Evolutionary conservation across 768 basidiomycete genomes (phyloP).

Genomic region (Pisolithus sp.): DNA sequence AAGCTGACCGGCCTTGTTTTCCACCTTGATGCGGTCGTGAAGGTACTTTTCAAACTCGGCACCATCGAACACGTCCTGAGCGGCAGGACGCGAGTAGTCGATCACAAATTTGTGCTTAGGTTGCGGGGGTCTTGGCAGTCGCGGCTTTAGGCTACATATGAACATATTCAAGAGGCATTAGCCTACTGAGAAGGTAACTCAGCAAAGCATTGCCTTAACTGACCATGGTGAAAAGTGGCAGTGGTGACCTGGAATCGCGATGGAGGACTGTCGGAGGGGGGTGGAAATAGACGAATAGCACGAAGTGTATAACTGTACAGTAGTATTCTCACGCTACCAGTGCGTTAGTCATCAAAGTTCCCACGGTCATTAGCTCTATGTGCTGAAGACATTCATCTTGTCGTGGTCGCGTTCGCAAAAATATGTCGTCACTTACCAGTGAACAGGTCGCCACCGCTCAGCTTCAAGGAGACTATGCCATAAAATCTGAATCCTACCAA

Average conservation of each 20-base stretch:
- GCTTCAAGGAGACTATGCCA: slow-evolving; percentile 66
- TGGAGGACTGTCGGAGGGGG: not conserved
- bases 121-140: slow-evolving; percentile 42
- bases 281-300: slow-evolving; percentile 10
- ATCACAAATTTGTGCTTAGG: slow-evolving; percentile 77
- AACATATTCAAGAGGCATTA: slow-evolving; percentile 38
- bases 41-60: slow-evolving; percentile 81
- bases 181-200: slow-evolving; percentile 91
- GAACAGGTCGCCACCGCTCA: slow-evolving; percentile 72
- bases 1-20: slow-evolving; percentile 86
- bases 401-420: not conserved
- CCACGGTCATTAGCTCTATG: not conserved
- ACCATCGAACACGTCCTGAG: slow-evolving; percentile 54
- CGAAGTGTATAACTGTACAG: slow-evolving; percentile 45
- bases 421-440: slow-evolving; percentile 38
- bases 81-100: slow-evolving; percentile 81
- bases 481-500: slow-evolving; percentile 68
- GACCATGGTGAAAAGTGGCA: slow-evolving; percentile 51
- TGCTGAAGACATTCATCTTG: too few relatives aligned
- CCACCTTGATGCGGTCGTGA: slow-evolving; percentile 91
- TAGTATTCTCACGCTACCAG: slow-evolving; percentile 7
- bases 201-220: slow-evolving; percentile 79
- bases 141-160: slow-evolving; percentile 51
- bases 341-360: too few relatives aligned
- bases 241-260: slow-evolving; percentile 22